Evolutionary conservation across 2,329 filamentous ascomycete species (phyloP), one percentile per base, ranked within the genome.

Genomic region (Sporothrix humicola): DNA sequence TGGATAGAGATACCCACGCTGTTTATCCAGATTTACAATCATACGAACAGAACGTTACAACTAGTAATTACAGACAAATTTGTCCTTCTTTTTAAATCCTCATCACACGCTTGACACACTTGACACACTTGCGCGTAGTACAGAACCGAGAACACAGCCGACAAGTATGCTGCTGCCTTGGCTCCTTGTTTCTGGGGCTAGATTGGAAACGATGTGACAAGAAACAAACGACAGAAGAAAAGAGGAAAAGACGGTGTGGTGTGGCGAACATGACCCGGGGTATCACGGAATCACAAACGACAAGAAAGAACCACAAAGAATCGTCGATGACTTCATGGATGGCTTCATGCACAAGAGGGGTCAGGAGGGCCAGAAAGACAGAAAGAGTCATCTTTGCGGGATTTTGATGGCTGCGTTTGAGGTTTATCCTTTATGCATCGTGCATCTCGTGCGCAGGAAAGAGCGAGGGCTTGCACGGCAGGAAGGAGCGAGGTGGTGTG

Each of bases 1-100:
- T 75, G 73, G 74, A 74, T 74, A 73, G 71, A 75, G 73, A 75
- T 74, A 75, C 69, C 65, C 65, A 58, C 20, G 31, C 48, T 71
- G 26, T 66, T 72, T 56, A 72, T 31, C 59, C 71, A 37, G 48
- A 26, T 42, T 42, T 63, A 17, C 56, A 72, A 48, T 37, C 69
- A 52, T 63, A 17, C 56, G 65, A 48, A 50, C 69, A 72, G 44
- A 23, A 50, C 56, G 4, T 46, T 48, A 44, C n/a, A 42, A 26
- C 63, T 50, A 7, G 42, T 44, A 17, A 48, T 37, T 61, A 61
- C 58, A 42, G 26, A 61, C 26, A 17, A 61, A 23, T 13, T 56
- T 56, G 13, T 15, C 13, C 23, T 15, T 23, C 1, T 66, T 48
- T 23, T 65, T 12, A 20, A 17, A 42, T 6, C 9, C n/a, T 44